phyloP scores from a whole-genome alignment of 176 grass and related monocot species.

The Rhynchospora breviuscula region DNA sequence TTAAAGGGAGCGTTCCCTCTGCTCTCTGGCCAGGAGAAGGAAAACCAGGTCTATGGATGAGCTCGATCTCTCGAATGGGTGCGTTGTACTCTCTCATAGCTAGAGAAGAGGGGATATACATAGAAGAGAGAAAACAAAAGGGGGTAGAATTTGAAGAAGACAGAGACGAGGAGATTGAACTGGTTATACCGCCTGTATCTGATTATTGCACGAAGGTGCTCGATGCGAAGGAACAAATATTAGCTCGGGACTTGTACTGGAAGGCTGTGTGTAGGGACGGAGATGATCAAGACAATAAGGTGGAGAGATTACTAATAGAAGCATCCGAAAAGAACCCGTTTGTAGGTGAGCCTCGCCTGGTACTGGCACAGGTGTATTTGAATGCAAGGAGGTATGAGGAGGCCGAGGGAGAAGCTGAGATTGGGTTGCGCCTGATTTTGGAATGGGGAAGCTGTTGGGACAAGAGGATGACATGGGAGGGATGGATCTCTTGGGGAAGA shows the following conservation, averaged over 20 bases:
- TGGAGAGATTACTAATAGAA: constrained; percentile 31
- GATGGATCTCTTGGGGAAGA: constrained; percentile 73
- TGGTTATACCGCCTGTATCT: constrained; percentile 59
- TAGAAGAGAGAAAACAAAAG: constrained; percentile 8
- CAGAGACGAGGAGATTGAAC: constrained; percentile 51
- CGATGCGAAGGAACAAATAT: constrained; percentile 34
- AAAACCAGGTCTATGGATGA: constrained; percentile 67
- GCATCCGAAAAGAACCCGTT: constrained; percentile 50
- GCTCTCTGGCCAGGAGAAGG: constrained; percentile 62
- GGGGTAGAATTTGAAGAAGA: background rate
- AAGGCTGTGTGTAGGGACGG: constrained; percentile 31
- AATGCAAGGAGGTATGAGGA: constrained; percentile 53
- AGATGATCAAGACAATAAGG: constrained; percentile 13
- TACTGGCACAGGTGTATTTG: constrained; percentile 39
- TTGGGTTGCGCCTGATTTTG: constrained; percentile 48
- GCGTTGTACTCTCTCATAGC: constrained; percentile 51
- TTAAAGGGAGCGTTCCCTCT: constrained; percentile 33
- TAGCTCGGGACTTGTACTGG: constrained; percentile 61
- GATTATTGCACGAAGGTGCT: constrained; percentile 49
- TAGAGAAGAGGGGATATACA: constrained; percentile 56
- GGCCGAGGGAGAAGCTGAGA: constrained; percentile 41
- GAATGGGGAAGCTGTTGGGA: constrained; percentile 85
- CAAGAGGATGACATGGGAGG: constrained; percentile 79
- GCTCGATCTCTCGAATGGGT: constrained; percentile 52
- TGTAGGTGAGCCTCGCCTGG: constrained; percentile 52